Percentiles rank a stretch among this genome's conserved stretches.
phyloP scores from a whole-genome alignment of 1,284 basidiomycete genomes.

The Tilletia indica region DNA sequence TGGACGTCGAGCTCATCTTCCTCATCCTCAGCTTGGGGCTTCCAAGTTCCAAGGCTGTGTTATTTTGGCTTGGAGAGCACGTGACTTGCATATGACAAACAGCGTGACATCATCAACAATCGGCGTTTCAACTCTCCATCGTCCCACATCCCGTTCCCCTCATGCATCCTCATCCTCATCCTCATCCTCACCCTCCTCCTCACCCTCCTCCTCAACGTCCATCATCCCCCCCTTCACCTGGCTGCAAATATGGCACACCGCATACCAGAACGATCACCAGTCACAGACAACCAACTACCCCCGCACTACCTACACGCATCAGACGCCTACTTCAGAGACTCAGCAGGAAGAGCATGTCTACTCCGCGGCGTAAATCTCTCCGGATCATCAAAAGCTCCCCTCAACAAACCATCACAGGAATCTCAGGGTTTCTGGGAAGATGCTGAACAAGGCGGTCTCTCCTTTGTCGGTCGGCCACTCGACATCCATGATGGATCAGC shows the following conservation, averaged over 20 bases:
- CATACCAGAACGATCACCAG: neutral
- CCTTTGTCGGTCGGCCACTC: constrained; percentile 74
- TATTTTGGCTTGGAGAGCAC: neutral
- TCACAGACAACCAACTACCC: constrained; percentile 22
- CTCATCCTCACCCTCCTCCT: neutral
- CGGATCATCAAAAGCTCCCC: constrained; percentile 79
- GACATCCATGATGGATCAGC: constrained; percentile 75
- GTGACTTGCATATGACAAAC: neutral
- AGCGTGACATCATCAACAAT: no score
- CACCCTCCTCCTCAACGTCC: neutral
- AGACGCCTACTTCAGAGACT: constrained; percentile 73
- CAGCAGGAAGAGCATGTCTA: constrained; percentile 75
- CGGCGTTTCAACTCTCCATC: no score
- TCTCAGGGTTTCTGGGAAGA: constrained; percentile 83
- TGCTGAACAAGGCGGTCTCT: constrained; percentile 71
- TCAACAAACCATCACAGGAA: constrained; percentile 56
- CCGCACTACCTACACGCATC: constrained; percentile 42
- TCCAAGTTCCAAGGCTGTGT: neutral
- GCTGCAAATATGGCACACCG: neutral
- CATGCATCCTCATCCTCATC: no score
- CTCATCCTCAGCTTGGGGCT: neutral
- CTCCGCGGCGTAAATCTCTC: constrained; percentile 91
- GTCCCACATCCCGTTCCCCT: no score
- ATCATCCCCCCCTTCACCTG: neutral
- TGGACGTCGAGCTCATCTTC: neutral